Evolutionary conservation across 306 rosid genomes (phyloP).

Genomic region (Carpinus viminea): DNA sequence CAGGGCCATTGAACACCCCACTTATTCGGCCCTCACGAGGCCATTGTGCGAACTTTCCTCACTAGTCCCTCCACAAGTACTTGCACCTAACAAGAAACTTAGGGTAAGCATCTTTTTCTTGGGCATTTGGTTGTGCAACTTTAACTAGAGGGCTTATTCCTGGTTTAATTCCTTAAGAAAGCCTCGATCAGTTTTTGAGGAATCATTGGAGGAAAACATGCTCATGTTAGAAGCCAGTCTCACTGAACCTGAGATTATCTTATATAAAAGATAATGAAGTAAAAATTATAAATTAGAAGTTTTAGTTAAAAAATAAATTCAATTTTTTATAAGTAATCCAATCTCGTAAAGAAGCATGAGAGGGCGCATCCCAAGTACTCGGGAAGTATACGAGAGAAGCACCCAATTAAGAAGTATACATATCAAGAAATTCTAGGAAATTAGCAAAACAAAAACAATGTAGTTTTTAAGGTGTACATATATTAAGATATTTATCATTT

Average conservation of each 20-base stretch:
- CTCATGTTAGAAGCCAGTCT: background rate
- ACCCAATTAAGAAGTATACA: no score
- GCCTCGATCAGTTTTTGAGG: background rate
- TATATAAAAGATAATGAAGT: background rate
- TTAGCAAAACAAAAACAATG: no score
- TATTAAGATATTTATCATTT: no score
- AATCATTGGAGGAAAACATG: background rate
- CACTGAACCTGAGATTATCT: background rate
- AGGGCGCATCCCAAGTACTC: no score
- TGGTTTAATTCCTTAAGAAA: background rate
- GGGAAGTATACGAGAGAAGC: no score
- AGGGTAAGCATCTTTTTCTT: slow-evolving; percentile 65
- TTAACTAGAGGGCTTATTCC: background rate
- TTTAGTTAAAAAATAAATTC: background rate
- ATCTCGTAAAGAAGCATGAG: no score
- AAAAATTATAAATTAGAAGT: background rate
- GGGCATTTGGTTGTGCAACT: slow-evolving; percentile 2
- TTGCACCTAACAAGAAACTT: slow-evolving; percentile 91
- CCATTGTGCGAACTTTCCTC: slow-evolving; percentile 94
- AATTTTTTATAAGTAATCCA: no score
- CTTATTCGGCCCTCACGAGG: slow-evolving; percentile 97
- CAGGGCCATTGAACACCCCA: slow-evolving; percentile 99
- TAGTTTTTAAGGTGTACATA: no score
- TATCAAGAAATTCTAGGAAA: no score
- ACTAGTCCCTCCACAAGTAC: slow-evolving; percentile 82